Evolutionary conservation across 495 filamentous ascomycete species (phyloP), one percentile per base, ranked within the genome.

Genomic region (Xylaria flabelliformis): DNA sequence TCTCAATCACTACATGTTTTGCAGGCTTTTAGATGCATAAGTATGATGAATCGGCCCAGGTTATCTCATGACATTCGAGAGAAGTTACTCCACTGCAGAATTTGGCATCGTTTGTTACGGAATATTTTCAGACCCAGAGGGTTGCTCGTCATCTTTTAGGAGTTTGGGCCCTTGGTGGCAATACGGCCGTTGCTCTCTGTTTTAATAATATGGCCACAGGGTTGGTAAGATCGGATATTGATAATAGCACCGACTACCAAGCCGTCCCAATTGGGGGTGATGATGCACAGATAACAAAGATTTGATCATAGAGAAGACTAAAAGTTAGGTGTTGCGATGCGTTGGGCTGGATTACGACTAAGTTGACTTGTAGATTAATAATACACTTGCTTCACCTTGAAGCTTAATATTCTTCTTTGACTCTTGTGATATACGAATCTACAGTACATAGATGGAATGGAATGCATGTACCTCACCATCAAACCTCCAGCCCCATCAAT

Each of bases 381-480:
- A 67, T 39, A 39, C 36, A 42, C 17, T 41, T 44, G 51, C 26
- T 44, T 71, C n/a, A 58, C 51, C 53, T 46, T 41, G 29, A 32
- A 32, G 0, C 12, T 32, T 4, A 15, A 17, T 17, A 10, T 32
- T 5, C 10, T 21, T n/a, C 17, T 26, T 32, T 56, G 53, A 32
- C 6, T 56, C 2, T 56, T 42, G 46, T 67, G 19, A 56, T 64
- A 8, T 46, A 12, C n/a, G 3, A 64, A 8, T 64, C 24, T 42
- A 6, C 48, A 50, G 5, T 46, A 64, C 24, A 42, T 24, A 10
- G 0, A 6, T 50, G n/a, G 42, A 24, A 29, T 36, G 4, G 4
- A 36, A 36, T 36, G 34, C 64, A 87, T 93, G 88, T 93, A 26
- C 82, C 90, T 92, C 89, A 86, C 88, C 90, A 89, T 93, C 91